Base-by-base conservation (phyloP, 306 rosid species). In the Cicer chorassanicum region DNA sequence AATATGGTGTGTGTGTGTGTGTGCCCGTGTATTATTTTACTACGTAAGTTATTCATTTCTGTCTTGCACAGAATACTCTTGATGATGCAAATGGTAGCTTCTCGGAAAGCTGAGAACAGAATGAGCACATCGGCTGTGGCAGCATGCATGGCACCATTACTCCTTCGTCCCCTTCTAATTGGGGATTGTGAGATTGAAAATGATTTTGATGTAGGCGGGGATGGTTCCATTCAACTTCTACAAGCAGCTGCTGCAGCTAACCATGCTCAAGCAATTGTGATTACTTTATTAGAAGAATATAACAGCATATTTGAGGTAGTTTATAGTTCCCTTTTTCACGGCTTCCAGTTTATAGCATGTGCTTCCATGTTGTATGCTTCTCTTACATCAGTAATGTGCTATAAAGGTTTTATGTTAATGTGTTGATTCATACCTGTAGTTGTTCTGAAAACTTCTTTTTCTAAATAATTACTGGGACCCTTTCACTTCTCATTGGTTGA, bases 121-220 rank as follows among this genome's bases (percentile, higher is more conserved):
- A 93, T 93, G 98, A 93, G 97, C 87, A 79, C 93, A 81, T 89
- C 98, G 24, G 98, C 98, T 51, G 97, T 93, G 41, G 95, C 98
- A 74, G 98, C 98, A 68, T 93, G 98, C 91, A 93, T 93, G 98
- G 98, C 98, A n/a, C 98, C 98, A 66, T 85, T 93, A 70, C 98
- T 93, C 82, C 95, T 93, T 64, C 95, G 98, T 56, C 97, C 98
- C 6, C 98, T 93, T 66, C 83, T 93, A 49, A 86, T 92, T 61
- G 98, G 98, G 61, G 95, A 89, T 13, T 93, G 98, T 84, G 98
- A 93, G 63, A 83, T 93, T 24, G 98, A 89, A 46, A 87, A 86
- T 84, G 97, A 90, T 82, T 90, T 90, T 85, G 89, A 88, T 80
- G 87, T 93, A 77, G 97, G 93, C 14, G 98, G 93, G 59, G 98